Base-by-base conservation (phyloP, 495 filamentous ascomycete species). In the Penicillium diatomitis region DNA sequence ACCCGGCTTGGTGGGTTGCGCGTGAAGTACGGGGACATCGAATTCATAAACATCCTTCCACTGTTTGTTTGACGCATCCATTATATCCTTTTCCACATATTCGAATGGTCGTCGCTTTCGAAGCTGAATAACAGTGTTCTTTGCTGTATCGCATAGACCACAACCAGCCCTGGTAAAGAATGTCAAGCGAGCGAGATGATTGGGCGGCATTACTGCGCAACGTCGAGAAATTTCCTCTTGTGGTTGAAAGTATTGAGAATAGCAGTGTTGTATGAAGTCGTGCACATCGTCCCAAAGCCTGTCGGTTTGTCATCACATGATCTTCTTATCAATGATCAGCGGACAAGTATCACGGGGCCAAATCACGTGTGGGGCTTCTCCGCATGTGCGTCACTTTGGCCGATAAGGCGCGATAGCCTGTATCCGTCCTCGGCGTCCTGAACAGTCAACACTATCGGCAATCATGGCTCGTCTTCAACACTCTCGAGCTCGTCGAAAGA, bases 31-130 rank as follows among this genome's bases (percentile, higher is more conserved):
- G 3, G 90, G 90, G 1, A 88, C 85, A 60, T 96, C 90, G 61
- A 94, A 91, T 28, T 94, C 90, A 60, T 96, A 96, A 9, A 87
- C 63, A 60, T 84, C 76, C 57, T 80, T 85, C 90, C 89, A 95
- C 30, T 65, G 50, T 53, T 83, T 77, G 35, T 79, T 74, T 36
- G 71, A 78, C 0, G 77, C 71, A 32, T 72, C 71, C 78, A 89
- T 82, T 12, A 96, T 86, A 62, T 96, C 81, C 39, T 87, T 72
- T 62, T 95, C 86, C n/a, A 74, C 65, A 63, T 87, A 95, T 36
- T 76, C 79, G 63, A 95, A 91, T 0, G 79, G 80, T 35, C 79
- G 72, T 9, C 72, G 72, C 48, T 86, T 81, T 69, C 83, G 82
- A 5, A 90, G 78, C 32, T 83, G 70, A 2, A 78, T 76, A n/a